phyloP scores from a whole-genome alignment of 2,329 filamentous ascomycete genomes.

The Ascochyta viciae-villosae region DNA sequence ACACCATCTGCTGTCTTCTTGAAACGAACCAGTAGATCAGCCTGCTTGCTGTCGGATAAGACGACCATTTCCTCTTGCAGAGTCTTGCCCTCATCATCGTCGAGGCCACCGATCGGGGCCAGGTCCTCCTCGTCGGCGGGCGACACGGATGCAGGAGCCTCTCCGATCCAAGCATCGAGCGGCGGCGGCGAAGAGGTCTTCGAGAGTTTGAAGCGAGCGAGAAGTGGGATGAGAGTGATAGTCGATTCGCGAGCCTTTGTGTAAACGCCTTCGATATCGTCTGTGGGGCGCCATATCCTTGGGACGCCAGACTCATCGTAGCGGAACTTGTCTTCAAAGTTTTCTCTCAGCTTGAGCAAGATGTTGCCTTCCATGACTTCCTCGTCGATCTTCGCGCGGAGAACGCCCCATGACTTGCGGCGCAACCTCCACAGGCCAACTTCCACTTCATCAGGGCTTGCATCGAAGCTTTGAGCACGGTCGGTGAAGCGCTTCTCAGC shows the following conservation, averaged over 20 bases:
- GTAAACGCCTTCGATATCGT: conserved; percentile 96
- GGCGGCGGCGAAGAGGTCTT: conserved; percentile 79
- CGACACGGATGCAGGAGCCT: conserved; percentile 75
- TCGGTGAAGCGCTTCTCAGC: conserved; percentile 87
- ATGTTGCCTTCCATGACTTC: conserved; percentile 99
- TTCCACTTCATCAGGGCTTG: conserved; percentile 87
- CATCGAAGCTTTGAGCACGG: conserved; percentile 91
- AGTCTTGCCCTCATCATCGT: conserved; percentile 93
- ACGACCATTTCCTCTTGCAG: conserved; percentile 96
- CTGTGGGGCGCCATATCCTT: conserved; percentile 92
- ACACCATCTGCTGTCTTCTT: conserved; percentile 98
- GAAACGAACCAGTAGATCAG: conserved; percentile 92
- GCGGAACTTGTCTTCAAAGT: conserved; percentile 99
- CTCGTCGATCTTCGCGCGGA: conserved; percentile 90
- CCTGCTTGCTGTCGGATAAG: conserved; percentile 86
- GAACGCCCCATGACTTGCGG: conserved; percentile 91
- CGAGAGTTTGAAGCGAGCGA: conserved; percentile 81
- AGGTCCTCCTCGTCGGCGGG: conserved; percentile 90
- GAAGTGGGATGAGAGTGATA: conserved; percentile 84
- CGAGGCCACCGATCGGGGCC: conserved; percentile 86
- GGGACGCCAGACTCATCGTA: conserved; percentile 96
- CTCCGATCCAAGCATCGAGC: conserved; percentile 83
- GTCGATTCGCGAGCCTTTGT: conserved; percentile 92
- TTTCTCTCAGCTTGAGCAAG: conserved; percentile 91
- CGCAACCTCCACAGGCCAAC: conserved; percentile 91